Conservation (phyloP, 805 yeast species). For the Torulaspora gathmanii region DNA sequence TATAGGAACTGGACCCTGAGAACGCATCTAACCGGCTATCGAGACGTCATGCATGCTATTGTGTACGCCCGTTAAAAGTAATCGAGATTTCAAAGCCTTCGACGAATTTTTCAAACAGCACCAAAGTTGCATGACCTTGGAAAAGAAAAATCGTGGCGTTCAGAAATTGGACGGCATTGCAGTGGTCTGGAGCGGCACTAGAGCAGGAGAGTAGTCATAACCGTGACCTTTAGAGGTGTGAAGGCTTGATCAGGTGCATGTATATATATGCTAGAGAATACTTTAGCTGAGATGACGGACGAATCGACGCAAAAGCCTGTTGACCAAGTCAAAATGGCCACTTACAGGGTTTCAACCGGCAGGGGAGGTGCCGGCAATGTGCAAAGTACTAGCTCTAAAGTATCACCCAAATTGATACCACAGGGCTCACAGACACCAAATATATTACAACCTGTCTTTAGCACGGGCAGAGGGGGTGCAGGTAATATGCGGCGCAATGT, state of each 20-base stretch:
- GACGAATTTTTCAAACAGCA: neutral
- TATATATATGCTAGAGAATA: neutral
- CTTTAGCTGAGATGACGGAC: neutral
- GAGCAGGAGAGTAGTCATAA: neutral
- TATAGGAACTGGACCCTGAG: too few species aligned
- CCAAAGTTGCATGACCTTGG: neutral
- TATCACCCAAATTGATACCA: conserved; percentile 52
- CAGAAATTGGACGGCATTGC: neutral
- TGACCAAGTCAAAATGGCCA: conserved; percentile 1
- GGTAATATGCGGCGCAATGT: conserved; percentile 68
- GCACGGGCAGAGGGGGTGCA: conserved; percentile 76
- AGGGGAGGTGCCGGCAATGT: conserved; percentile 79
- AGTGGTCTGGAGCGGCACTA: too few species aligned
- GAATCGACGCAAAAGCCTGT: too few species aligned
- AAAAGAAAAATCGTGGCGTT: conserved; percentile 2
- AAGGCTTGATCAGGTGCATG: neutral
- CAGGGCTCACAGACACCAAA: conserved; percentile 61
- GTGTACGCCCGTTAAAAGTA: neutral
- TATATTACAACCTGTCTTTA: conserved; percentile 49
- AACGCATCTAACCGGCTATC: too few species aligned
- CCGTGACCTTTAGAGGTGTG: neutral
- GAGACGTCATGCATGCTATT: too few species aligned
- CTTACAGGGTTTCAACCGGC: conserved; percentile 48
- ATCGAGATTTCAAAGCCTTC: neutral
- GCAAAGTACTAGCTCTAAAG: conserved; percentile 40